phyloP scores from a whole-genome alignment of 176 grass and related monocot genomes.

The Eragrostis nindensis region DNA sequence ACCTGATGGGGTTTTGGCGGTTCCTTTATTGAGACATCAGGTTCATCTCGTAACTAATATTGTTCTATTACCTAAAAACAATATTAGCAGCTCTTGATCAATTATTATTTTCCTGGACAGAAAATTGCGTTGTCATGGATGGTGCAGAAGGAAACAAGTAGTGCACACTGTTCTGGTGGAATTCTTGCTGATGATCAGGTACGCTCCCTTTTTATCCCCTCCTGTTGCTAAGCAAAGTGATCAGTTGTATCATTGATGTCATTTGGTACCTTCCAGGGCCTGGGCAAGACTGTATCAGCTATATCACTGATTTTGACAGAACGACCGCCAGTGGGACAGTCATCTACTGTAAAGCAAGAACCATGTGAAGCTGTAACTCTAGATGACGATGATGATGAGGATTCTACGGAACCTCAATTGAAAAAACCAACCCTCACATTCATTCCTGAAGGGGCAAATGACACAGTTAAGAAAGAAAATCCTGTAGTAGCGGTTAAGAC shows the following conservation, averaged over 20 bases:
- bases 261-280: constrained; percentile 64
- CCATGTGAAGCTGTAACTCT: constrained; percentile 84
- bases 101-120: constrained; percentile 55
- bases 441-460: constrained; percentile 33
- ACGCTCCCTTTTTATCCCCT: constrained; percentile 21
- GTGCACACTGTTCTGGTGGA: constrained; percentile 79
- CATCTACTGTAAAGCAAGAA: constrained; percentile 50
- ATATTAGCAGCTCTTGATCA: constrained; percentile 23
- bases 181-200: constrained; percentile 99
- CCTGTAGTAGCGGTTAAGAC: constrained; percentile 47
- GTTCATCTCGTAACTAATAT: constrained; percentile 40
- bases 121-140: constrained; percentile 98
- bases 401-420: constrained; percentile 42
- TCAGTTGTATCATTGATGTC: constrained; percentile 31
- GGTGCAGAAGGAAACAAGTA: constrained; percentile 87
- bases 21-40: constrained; percentile 97
- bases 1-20: constrained; percentile 80
- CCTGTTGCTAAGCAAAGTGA: constrained; percentile 22
- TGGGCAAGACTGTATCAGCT: constrained; percentile 96
- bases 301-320: constrained; percentile 96
- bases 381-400: constrained; percentile 78
- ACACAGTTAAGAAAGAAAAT: constrained; percentile 49
- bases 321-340: constrained; percentile 60
- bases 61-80: constrained; percentile 17
- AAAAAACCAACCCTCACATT: constrained; percentile 44